Percentiles rank a stretch among this genome's conserved stretches.
Evolutionary conservation across 371 early-diverging fungal genomes (phyloP).

Genomic region (Fennellomyces sp.): DNA sequence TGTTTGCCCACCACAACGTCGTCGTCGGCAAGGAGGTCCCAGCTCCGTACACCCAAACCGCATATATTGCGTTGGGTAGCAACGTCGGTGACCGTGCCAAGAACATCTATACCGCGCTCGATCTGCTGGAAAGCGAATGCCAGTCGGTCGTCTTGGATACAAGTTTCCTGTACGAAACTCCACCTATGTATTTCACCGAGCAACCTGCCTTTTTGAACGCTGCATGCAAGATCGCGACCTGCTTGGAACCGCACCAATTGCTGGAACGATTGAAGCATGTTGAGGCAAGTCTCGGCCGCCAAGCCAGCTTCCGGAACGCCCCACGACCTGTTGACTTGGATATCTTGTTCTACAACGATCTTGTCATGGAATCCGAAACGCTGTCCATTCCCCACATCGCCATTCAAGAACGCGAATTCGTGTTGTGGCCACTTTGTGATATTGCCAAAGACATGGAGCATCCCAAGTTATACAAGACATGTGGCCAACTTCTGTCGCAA

Average conservation of each 20-base stretch:
- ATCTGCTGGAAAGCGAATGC: constrained; percentile 52
- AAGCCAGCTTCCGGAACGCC: constrained; percentile 76
- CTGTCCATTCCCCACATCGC: constrained; percentile 90
- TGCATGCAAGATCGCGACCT: constrained; percentile 83
- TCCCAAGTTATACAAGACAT: constrained; percentile 82
- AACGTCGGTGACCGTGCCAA: constrained; percentile 86
- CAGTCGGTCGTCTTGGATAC: constrained; percentile 80
- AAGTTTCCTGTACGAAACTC: constrained; percentile 95
- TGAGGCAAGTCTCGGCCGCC: constrained; percentile 83
- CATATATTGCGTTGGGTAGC: constrained; percentile 88
- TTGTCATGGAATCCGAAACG: constrained; percentile 67
- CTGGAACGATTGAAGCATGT: constrained; percentile 82
- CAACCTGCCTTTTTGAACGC: constrained; percentile 94
- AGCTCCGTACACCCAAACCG: constrained; percentile 42
- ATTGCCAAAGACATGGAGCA: constrained; percentile 91
- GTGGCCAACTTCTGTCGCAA: constrained; percentile 78
- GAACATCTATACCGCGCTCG: constrained; percentile 82
- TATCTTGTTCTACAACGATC: constrained; percentile 88
- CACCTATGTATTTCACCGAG: constrained; percentile 94
- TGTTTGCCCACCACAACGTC: constrained; percentile 29
- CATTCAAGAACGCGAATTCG: constrained; percentile 94
- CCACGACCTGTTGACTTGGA: constrained; percentile 96
- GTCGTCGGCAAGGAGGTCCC: constrained; percentile 30
- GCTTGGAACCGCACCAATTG: constrained; percentile 74
- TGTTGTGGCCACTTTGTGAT: constrained; percentile 92